phyloP scores from a whole-genome alignment of 2,329 filamentous ascomycete species.

The Calonectria hongkongensis region DNA sequence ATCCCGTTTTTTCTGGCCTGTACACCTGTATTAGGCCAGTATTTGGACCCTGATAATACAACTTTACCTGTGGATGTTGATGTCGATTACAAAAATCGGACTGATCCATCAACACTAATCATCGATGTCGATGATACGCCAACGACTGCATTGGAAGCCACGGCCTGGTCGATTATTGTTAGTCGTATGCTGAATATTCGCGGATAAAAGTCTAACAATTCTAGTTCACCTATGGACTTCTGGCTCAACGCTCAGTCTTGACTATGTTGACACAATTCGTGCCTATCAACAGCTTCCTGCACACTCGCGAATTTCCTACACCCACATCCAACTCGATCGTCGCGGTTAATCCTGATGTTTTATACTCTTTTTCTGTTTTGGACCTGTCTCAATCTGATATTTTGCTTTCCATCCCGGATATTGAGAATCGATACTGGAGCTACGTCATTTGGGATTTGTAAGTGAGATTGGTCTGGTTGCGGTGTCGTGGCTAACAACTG shows the following conservation, averaged over 20 bases:
- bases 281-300: not conserved
- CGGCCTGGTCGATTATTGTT: conserved; percentile 9
- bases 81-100: not conserved
- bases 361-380: conserved; percentile 5
- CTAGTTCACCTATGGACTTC: not conserved
- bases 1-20: not conserved
- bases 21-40: not conserved
- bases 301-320: conserved; percentile 7
- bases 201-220: not conserved
- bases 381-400: not conserved
- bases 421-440: conserved; percentile 8
- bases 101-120: not conserved
- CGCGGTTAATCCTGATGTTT: conserved; percentile 3
- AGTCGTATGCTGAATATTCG: not conserved
- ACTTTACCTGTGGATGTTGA: not conserved
- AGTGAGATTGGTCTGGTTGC: not conserved
- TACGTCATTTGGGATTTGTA: conserved; percentile 11
- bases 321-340: not conserved
- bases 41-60: too few species aligned
- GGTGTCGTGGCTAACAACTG: not conserved
- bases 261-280: not conserved
- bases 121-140: not conserved
- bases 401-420: not conserved
- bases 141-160: not conserved
- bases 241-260: conserved; percentile 3